Percentiles rank a stretch among this genome's conserved stretches.
Conservation (phyloP, 78 protist species). For the Goniomonas avonlea region DNA sequence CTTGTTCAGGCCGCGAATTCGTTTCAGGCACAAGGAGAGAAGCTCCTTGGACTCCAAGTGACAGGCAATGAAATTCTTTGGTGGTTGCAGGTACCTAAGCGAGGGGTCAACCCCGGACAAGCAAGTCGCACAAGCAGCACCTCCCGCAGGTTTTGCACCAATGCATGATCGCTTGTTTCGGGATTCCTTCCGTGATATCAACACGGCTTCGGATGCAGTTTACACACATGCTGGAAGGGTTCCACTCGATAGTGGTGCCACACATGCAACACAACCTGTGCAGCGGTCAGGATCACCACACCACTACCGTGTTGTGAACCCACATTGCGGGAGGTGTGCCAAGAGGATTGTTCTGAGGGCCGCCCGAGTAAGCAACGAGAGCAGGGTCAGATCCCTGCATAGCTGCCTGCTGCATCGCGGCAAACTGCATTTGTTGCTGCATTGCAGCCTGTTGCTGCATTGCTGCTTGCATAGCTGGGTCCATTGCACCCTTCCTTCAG, state of each 20-base stretch:
- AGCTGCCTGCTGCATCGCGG: too few relatives aligned
- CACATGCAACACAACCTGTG: conserved; percentile 80
- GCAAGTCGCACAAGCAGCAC: background rate
- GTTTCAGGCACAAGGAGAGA: conserved; percentile 74
- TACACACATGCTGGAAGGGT: conserved; percentile 94
- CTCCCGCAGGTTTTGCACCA: conserved; percentile 83
- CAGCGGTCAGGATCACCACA: too few relatives aligned
- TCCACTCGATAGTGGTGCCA: conserved; percentile 72
- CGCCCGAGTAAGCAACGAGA: too few relatives aligned
- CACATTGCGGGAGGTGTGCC: too few relatives aligned
- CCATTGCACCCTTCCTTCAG: too few relatives aligned
- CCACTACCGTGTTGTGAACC: too few relatives aligned
- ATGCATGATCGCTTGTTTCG: conserved; percentile 62
- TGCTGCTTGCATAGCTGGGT: too few relatives aligned
- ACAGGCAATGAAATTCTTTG: background rate
- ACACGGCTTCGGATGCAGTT: conserved; percentile 79
- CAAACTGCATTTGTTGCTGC: too few relatives aligned
- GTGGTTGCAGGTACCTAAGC: background rate
- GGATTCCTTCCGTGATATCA: conserved; percentile 94
- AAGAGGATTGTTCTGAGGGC: too few relatives aligned
- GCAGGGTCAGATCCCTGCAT: too few relatives aligned
- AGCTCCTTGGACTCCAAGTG: conserved; percentile 88
- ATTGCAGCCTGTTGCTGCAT: too few relatives aligned
- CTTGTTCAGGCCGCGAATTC: conserved; percentile 54
- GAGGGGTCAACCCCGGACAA: background rate